Base-by-base conservation (phyloP, 2,329 filamentous ascomycete genomes). In the Drechslera avenae region DNA sequence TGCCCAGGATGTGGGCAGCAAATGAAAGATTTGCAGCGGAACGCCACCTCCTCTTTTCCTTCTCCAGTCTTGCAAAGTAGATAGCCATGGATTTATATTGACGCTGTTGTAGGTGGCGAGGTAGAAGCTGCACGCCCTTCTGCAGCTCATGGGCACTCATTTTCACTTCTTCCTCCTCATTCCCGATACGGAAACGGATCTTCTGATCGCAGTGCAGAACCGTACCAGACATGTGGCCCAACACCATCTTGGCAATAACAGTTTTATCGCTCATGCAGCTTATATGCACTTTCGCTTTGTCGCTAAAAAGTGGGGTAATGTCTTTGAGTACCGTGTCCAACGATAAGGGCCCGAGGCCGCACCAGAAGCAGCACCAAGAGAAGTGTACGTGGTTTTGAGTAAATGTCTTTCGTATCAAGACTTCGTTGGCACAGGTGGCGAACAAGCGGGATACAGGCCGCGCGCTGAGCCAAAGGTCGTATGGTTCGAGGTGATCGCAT, bases 301-400 rank as follows among this genome's bases (percentile, higher is more conserved):
- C 33, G 3, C 33, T 16, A 14, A 52, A 48, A 14, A 48, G 39
- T 26, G 33, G 30, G 13, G 39, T 34, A 10, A 52, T 40, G 34
- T 28, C 19, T 16, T 23, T 21, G 28, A 35, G 19, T 28, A 31
- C 35, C 10, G 34, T 32, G 16, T 35, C 17, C 17, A 52, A 26
- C 16, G 17, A 10, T 5, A 33, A 34, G 14, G n/a, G 30, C 30
- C 50, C 46, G 23, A 50, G 31, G 36, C 50, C 41, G 30, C 46
- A 53, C 46, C 50, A 53, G 18, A 50, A 53, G 17, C 50, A 53
- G 36, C 50, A 53, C 50, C 46, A 50, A 13, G 40, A 42, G 19
- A 53, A 36, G 16, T 37, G 32, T 3, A 46, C 33, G 12, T 21
- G 42, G 13, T 33, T 23, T 14, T 50, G 30, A 4, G 45, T 18